These are phyloP conservation scores for Ceratorhiza oryzae-sativae DNA, from an alignment of 1,284 basidiomycete species.

Conservation along the genomic window DNA sequence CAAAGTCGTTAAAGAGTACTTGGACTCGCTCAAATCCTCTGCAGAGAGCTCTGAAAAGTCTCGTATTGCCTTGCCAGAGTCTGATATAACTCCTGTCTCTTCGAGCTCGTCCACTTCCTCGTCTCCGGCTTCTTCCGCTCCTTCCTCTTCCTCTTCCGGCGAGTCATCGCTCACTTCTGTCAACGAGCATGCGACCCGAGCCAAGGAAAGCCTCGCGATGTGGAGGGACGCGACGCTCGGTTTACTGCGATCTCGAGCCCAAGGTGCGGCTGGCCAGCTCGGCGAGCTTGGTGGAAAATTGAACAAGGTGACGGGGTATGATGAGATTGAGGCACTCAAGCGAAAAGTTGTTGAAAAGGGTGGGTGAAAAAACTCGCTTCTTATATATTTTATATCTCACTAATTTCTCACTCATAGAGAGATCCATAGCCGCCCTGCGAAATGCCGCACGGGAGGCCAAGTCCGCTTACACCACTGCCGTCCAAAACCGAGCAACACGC, in stretches of 20 bases:
- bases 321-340: conserved; percentile 86
- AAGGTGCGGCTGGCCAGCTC: conserved; percentile 55
- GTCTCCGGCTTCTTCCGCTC: neutral
- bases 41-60: neutral
- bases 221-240: conserved; percentile 16
- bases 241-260: conserved; percentile 15
- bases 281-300: conserved; percentile 76
- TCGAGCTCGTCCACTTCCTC: neutral
- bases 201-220: conserved; percentile 3
- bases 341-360: conserved; percentile 79
- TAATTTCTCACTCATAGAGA: conserved; percentile 57
- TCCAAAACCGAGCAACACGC: conserved; percentile 74
- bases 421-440: conserved; percentile 65
- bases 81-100: neutral
- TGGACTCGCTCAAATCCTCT: conserved; percentile 19
- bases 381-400: neutral
- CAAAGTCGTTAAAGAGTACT: conserved; percentile 22
- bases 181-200: neutral
- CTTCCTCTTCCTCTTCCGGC: neutral
- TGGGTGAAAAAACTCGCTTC: conserved; percentile 51
- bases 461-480: conserved; percentile 73
- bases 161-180: neutral
- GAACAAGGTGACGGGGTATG: conserved; percentile 88
- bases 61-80: neutral
- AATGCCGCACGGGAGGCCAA: conserved; percentile 73